A percentile compares a stretch with the other conserved stretches of the same genome.
Conservation (phyloP, 768 basidiomycete species). For the Myochromella boudieri region DNA sequence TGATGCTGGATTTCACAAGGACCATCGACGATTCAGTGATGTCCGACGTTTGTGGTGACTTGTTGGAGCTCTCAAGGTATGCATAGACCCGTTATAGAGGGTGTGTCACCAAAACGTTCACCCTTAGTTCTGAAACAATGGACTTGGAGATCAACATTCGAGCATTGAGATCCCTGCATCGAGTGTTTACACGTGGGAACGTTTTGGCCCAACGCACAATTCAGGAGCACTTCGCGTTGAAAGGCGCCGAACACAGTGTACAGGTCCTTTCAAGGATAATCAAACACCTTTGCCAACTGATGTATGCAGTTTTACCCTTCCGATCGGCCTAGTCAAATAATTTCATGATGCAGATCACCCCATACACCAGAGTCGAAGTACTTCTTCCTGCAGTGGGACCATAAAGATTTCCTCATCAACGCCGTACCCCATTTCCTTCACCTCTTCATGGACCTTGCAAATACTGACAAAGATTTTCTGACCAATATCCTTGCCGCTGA, state of each 20-base stretch:
- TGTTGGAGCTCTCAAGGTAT: slow-evolving; percentile 10
- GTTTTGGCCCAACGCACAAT: background rate
- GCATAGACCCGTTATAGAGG: background rate
- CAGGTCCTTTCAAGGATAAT: slow-evolving; percentile 9
- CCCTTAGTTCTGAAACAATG: slow-evolving; percentile 3
- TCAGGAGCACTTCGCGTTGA: background rate
- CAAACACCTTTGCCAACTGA: background rate
- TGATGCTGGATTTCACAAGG: slow-evolving; percentile 5
- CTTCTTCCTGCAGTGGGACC: slow-evolving; percentile 5
- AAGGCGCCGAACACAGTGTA: background rate
- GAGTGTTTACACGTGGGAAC: background rate
- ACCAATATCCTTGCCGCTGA: slow-evolving; percentile 8
- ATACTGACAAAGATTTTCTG: background rate
- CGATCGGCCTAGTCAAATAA: background rate
- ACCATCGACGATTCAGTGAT: slow-evolving; percentile 6
- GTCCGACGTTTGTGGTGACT: slow-evolving; percentile 9
- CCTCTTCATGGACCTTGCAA: slow-evolving; percentile 4
- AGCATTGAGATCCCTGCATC: slow-evolving; percentile 4
- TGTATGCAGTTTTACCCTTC: background rate
- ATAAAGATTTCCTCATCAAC: background rate
- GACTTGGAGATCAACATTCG: slow-evolving; percentile 5
- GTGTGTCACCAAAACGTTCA: background rate
- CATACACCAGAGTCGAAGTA: slow-evolving; percentile 4
- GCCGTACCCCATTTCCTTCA: slow-evolving; percentile 5
- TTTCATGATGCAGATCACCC: background rate